Conservation (phyloP, 2,329 filamentous ascomycete genomes). For the Aspergillus latus region DNA sequence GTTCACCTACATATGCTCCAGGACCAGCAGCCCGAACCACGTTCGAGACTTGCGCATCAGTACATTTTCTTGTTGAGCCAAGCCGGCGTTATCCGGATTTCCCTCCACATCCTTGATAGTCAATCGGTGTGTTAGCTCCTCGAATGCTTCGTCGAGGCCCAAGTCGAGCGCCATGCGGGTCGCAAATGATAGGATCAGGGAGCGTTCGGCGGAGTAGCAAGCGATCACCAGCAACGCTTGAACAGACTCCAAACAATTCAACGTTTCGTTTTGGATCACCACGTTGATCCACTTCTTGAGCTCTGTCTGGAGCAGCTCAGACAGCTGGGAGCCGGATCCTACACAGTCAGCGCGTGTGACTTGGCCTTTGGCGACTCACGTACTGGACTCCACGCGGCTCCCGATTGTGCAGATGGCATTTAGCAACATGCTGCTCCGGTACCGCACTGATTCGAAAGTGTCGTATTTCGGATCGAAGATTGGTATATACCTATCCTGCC, state of each 20-base stretch:
- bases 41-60: slow-evolving; percentile 49
- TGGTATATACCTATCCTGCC: slow-evolving; percentile 44
- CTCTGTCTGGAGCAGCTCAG: slow-evolving; percentile 48
- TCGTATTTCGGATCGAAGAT: slow-evolving; percentile 50
- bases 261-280: slow-evolving; percentile 42
- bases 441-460: slow-evolving; percentile 47
- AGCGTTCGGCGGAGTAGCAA: slow-evolving; percentile 55
- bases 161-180: slow-evolving; percentile 53
- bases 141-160: slow-evolving; percentile 46
- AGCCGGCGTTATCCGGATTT: slow-evolving; percentile 14
- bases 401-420: slow-evolving; percentile 55
- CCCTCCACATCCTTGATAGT: slow-evolving; percentile 27
- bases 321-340: slow-evolving; percentile 33
- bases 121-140: slow-evolving; percentile 37
- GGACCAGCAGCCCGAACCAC: slow-evolving; percentile 55
- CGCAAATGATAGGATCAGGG: slow-evolving; percentile 52
- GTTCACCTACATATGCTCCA: slow-evolving; percentile 48
- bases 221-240: slow-evolving; percentile 55
- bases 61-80: slow-evolving; percentile 27
- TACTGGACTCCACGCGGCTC: slow-evolving; percentile 44
- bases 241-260: slow-evolving; percentile 49
- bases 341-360: too few relatives aligned
- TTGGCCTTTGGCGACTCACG: not conserved
- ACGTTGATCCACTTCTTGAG: slow-evolving; percentile 48
- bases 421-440: slow-evolving; percentile 52